Evolutionary conservation across 306 rosid genomes (phyloP).

Genomic region (Arachis hypogaea): DNA sequence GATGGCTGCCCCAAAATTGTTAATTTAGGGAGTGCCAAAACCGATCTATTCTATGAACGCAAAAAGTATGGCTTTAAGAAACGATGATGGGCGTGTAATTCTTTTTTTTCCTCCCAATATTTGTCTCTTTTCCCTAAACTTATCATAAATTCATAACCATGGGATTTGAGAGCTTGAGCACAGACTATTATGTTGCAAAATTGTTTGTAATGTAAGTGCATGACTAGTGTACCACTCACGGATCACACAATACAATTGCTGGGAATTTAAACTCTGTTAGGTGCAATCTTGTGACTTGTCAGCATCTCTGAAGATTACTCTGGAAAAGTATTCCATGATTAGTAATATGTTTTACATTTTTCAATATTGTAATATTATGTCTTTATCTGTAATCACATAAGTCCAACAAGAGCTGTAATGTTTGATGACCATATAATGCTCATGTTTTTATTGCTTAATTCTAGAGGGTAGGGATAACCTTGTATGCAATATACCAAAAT

Average conservation of each 20-base stretch:
- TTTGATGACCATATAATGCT: too few species aligned
- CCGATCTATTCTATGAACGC: slow-evolving; percentile 82
- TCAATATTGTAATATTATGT: too few species aligned
- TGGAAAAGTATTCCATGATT: too few species aligned
- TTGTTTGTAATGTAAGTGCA: slow-evolving; percentile 8
- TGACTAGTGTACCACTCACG: neutral
- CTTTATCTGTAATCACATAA: too few species aligned
- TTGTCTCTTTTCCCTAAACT: slow-evolving; percentile 10
- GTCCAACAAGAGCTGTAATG: too few species aligned
- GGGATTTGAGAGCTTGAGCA: slow-evolving; percentile 11
- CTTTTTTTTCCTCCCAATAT: neutral
- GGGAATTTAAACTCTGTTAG: too few species aligned
- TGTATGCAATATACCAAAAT: too few species aligned
- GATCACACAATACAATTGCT: neutral
- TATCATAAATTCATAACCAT: slow-evolving; percentile 4
- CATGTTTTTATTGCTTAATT: too few species aligned
- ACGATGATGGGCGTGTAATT: slow-evolving; percentile 49
- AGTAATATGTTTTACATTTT: too few species aligned
- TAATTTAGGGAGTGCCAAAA: slow-evolving; percentile 87
- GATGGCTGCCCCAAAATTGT: slow-evolving; percentile 96
- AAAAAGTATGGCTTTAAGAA: slow-evolving; percentile 96
- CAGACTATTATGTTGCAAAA: slow-evolving; percentile 8
- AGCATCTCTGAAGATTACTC: too few species aligned
- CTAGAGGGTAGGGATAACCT: too few species aligned
- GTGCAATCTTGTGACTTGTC: too few species aligned